These are phyloP conservation scores for Celoporthe dispersa DNA, from an alignment of 2,329 filamentous ascomycete genomes.

Conservation along the genomic window DNA sequence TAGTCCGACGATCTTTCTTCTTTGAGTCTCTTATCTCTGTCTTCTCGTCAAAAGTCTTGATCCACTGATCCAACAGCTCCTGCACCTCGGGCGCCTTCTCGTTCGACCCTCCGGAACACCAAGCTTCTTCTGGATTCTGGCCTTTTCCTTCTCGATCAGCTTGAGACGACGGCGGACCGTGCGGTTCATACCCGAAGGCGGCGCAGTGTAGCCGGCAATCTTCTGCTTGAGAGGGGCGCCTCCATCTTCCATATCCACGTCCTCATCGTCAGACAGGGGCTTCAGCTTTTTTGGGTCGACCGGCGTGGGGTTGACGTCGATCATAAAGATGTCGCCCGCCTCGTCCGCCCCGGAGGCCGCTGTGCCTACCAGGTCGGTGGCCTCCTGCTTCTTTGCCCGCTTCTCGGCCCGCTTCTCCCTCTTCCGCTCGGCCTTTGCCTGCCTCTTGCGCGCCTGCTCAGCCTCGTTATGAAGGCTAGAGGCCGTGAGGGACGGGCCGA, in stretches of 20 bases:
- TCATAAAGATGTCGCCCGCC: conserved; percentile 32
- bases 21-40: conserved; percentile 32
- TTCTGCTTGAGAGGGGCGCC: conserved; percentile 16
- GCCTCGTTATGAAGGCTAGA: conserved; percentile 5
- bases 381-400: conserved; percentile 29
- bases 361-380: not conserved
- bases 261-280: conserved; percentile 22
- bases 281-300: conserved; percentile 29
- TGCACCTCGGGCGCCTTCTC: conserved; percentile 36
- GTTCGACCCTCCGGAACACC: conserved; percentile 31
- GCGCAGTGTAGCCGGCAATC: conserved; percentile 20
- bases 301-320: conserved; percentile 36
- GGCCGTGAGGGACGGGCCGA: not conserved
- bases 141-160: conserved; percentile 37
- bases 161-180: conserved; percentile 36
- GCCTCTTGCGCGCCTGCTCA: conserved; percentile 22
- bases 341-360: conserved; percentile 13
- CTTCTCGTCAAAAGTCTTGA: conserved; percentile 33
- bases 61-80: conserved; percentile 33
- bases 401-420: conserved; percentile 25
- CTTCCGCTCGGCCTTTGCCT: conserved; percentile 24
- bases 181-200: conserved; percentile 34
- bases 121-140: conserved; percentile 34
- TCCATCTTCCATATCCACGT: conserved; percentile 24
- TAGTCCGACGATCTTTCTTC: conserved; percentile 31